These are phyloP conservation scores for Vickermania spadyakhi DNA, from an alignment of 208 protist species.

Conservation along the genomic window DNA sequence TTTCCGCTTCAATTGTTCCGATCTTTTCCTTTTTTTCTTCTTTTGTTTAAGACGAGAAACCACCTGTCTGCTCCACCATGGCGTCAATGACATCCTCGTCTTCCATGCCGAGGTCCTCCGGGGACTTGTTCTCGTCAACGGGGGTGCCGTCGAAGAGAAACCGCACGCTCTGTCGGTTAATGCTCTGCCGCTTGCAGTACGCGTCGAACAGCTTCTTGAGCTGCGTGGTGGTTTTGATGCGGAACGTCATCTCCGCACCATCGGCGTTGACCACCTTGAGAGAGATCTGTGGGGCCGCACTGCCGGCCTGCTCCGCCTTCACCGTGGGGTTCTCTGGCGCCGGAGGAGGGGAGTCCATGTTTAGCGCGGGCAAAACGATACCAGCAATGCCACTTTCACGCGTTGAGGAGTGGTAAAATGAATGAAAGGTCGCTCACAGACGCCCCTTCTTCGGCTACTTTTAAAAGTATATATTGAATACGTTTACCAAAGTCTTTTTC, in stretches of 20 bases:
- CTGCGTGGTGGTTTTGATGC: constrained; percentile 92
- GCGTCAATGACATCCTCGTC: constrained; percentile 93
- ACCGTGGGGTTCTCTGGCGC: constrained; percentile 10
- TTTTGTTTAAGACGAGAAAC: constrained; percentile 8
- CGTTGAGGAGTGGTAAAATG: too few relatives aligned
- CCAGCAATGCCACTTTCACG: too few relatives aligned
- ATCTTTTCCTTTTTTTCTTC: too few relatives aligned
- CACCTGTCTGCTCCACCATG: constrained; percentile 90
- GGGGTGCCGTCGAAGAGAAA: constrained; percentile 95
- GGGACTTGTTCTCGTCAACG: constrained; percentile 88
- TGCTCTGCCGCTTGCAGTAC: constrained; percentile 95
- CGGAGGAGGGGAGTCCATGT: background rate
- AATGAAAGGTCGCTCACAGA: too few relatives aligned
- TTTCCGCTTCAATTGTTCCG: too few relatives aligned
- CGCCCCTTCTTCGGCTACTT: too few relatives aligned
- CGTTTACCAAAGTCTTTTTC: too few relatives aligned
- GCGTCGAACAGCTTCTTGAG: constrained; percentile 95
- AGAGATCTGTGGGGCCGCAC: constrained; percentile 54
- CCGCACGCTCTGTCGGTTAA: constrained; percentile 79
- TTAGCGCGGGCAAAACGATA: too few relatives aligned
- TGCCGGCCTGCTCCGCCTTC: constrained; percentile 23
- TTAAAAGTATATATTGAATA: too few relatives aligned
- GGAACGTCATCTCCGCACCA: constrained; percentile 95
- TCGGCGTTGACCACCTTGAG: constrained; percentile 91
- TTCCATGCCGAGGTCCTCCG: constrained; percentile 92